Base-by-base conservation (phyloP, 2,329 filamentous ascomycete species). In the Madurella fahalii region DNA sequence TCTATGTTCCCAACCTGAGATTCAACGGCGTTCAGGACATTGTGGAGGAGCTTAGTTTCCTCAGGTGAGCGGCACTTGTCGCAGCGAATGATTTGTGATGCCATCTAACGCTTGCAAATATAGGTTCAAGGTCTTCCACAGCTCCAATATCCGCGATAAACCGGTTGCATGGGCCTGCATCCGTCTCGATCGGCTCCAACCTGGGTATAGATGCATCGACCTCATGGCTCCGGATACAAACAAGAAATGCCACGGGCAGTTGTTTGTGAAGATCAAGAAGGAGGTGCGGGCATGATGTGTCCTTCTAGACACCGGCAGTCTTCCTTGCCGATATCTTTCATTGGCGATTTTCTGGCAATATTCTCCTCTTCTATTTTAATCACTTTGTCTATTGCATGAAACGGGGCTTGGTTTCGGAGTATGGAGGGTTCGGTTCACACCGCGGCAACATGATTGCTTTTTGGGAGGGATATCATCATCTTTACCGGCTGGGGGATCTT, bases 11-110 rank as follows among this genome's bases (percentile, higher is more conserved):
- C 53, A 71, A 71, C n/a, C 67, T 90, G 44, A 71, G 76, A 16
- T 91, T 90, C 66, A 71, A 73, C 37, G 76, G 77, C 34, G 72
- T 84, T 44, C 73, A 75, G 50, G 78, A 79, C 47, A 78, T 90
- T 11, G 78, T 87, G 13, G 83, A 88, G 64, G 80, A 86, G 61
- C 74, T 91, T 61, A 87, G 84, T 64, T 91, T 91, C 66, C 71
- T 91, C 32, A 81, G 84, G 87, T 90, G 71, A 76, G 85, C 18
- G 5, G 12, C 65, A 53, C 52, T 39, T 47, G 42, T 59, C 53
- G 20, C 45, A 41, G 55, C 54, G 0, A 5, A 9, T 34, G 16
- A 11, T 30, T 47, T 7, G 37, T 37, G 13, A 8, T 32, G 5
- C 16, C 30, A 5, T 20, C 53, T 54, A 47, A 44, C 53, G 32